These are phyloP conservation scores for Hymenoscyphus repandus DNA, from an alignment of 2,329 filamentous ascomycete species.

Conservation along the genomic window DNA sequence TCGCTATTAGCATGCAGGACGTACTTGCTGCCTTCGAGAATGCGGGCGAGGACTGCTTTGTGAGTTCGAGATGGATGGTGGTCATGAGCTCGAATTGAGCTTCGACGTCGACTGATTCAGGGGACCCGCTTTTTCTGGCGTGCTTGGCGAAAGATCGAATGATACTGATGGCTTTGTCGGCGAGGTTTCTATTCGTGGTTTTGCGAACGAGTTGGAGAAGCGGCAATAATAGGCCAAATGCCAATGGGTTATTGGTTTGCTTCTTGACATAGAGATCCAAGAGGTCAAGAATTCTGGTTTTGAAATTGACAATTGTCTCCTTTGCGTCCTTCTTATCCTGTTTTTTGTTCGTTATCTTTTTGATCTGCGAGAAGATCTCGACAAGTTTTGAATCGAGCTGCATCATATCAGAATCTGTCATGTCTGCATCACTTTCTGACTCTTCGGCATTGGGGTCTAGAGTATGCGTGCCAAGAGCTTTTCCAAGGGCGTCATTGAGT, in stretches of 20 bases:
- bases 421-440: slow-evolving; percentile 66
- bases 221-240: slow-evolving; percentile 67
- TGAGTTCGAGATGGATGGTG: slow-evolving; percentile 63
- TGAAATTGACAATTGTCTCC: slow-evolving; percentile 88
- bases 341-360: slow-evolving; percentile 63
- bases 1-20: slow-evolving; percentile 62
- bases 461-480: slow-evolving; percentile 68
- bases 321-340: slow-evolving; percentile 84
- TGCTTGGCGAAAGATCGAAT: slow-evolving; percentile 67
- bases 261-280: slow-evolving; percentile 80
- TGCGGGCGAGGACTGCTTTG: slow-evolving; percentile 57
- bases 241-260: slow-evolving; percentile 62
- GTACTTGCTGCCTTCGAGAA: slow-evolving; percentile 73
- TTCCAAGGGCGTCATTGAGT: slow-evolving; percentile 67
- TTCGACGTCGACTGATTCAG: slow-evolving; percentile 37
- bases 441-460: slow-evolving; percentile 54
- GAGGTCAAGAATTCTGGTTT: slow-evolving; percentile 85
- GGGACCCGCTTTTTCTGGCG: slow-evolving; percentile 47
- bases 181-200: slow-evolving; percentile 71
- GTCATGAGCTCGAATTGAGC: slow-evolving; percentile 48
- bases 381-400: slow-evolving; percentile 76
- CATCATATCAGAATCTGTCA: slow-evolving; percentile 97
- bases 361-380: slow-evolving; percentile 77
- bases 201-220: slow-evolving; percentile 70
- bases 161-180: slow-evolving; percentile 66